These are phyloP conservation scores for Ramicandelaber brevisporus DNA, from an alignment of 192 early-diverging fungal genomes.

Conservation along the genomic window DNA sequence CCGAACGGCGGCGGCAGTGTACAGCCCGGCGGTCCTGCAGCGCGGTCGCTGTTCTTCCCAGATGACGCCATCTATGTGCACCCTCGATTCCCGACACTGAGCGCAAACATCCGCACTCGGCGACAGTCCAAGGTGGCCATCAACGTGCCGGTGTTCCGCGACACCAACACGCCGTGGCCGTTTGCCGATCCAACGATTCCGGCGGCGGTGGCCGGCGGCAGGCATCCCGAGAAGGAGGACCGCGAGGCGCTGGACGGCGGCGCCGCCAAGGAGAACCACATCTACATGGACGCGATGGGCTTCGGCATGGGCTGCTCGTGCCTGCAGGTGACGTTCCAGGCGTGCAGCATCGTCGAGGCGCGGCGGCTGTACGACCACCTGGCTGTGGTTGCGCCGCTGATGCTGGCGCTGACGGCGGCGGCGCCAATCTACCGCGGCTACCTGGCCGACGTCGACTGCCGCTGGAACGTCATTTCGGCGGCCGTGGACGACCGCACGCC, in stretches of 20 bases:
- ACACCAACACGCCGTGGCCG: slow-evolving; percentile 66
- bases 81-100: slow-evolving; percentile 75
- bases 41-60: slow-evolving; percentile 72
- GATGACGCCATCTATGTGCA: slow-evolving; percentile 88
- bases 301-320: slow-evolving; percentile 99
- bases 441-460: slow-evolving; percentile 81
- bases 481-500: slow-evolving; percentile 80
- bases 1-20: too few species aligned
- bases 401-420: slow-evolving; percentile 80
- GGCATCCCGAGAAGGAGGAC: slow-evolving; percentile 27
- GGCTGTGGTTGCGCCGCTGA: slow-evolving; percentile 69
- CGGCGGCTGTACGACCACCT: slow-evolving; percentile 86
- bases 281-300: slow-evolving; percentile 97
- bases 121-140: slow-evolving; percentile 85
- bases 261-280: slow-evolving; percentile 68
- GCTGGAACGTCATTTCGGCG: slow-evolving; percentile 90
- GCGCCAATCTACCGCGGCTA: slow-evolving; percentile 87
- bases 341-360: slow-evolving; percentile 75
- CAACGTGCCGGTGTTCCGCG: slow-evolving; percentile 88
- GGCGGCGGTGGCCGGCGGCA: too few species aligned
- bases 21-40: slow-evolving; percentile 36
- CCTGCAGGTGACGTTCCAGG: slow-evolving; percentile 94
- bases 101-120: slow-evolving; percentile 78
- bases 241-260: slow-evolving; percentile 45
- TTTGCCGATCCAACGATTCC: slow-evolving; percentile 56